Conservation (phyloP, 768 basidiomycete species). For the Termitomyces sp. region DNA sequence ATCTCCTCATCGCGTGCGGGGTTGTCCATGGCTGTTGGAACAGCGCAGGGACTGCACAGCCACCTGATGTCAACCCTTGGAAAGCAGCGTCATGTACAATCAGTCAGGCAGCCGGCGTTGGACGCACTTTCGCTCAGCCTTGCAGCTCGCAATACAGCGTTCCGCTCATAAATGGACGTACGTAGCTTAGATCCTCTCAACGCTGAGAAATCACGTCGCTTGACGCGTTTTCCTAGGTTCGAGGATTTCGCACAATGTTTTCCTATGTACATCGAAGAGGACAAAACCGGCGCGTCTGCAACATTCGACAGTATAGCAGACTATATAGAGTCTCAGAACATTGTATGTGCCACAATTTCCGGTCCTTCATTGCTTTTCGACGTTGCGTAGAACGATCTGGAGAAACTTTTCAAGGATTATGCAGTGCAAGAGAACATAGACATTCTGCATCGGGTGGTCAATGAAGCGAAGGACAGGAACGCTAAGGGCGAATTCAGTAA, state of each 20-base stretch:
- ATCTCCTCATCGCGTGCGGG: conserved; percentile 32
- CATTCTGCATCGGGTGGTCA: conserved; percentile 60
- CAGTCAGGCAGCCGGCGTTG: conserved; percentile 47
- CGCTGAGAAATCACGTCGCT: not conserved
- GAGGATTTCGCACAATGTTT: conserved; percentile 64
- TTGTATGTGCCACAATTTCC: conserved; percentile 27
- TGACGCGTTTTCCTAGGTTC: conserved; percentile 28
- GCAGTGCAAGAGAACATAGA: conserved; percentile 67
- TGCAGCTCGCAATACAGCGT: conserved; percentile 49
- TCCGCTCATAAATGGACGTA: conserved; percentile 57
- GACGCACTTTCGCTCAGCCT: conserved; percentile 50
- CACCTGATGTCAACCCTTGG: conserved; percentile 6
- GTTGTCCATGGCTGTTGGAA: conserved; percentile 20
- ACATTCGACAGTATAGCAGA: conserved; percentile 63
- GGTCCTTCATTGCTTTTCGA: not conserved
- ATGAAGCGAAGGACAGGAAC: conserved; percentile 57
- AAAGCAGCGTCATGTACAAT: conserved; percentile 32
- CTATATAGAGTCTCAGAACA: conserved; percentile 63
- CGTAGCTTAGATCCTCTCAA: conserved; percentile 6
- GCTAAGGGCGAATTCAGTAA: conserved; percentile 38
- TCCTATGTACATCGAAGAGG: conserved; percentile 58
- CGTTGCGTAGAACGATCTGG: conserved; percentile 48
- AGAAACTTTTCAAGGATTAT: conserved; percentile 64
- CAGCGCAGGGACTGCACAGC: conserved; percentile 7
- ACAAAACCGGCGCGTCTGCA: conserved; percentile 53